Base-by-base conservation (phyloP, 768 basidiomycete species). In the Lactarius evosmus region DNA sequence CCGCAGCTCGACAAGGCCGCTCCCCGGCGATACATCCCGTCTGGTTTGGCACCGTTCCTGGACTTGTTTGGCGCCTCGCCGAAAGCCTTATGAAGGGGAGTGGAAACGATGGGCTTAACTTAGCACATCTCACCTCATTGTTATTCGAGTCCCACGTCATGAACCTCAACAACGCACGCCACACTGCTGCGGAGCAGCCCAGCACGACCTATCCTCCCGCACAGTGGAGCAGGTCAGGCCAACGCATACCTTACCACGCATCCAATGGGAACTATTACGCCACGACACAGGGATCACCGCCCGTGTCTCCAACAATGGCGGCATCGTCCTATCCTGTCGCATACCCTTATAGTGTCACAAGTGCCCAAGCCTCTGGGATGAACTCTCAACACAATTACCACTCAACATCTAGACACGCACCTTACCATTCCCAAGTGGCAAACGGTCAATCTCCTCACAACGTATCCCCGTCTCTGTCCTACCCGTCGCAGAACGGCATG, bases 81-180 rank as follows among this genome's bases (percentile, higher is more conserved):
- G 54, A 63, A 67, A 55, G 51, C 66, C 56, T 67, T 68, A 68
- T 68, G 66, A 68, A 68, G 66, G 55, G 57, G 54, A 46, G 44
- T 36, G 60, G 56, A 67, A 41, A 46, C 33, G 33, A 49, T 49
- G 36, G 46, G 3, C 33, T 56, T 44, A 58, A 58, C 62, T 38
- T 60, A 66, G 33, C 65, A 57, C 66, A 49, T 51, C 61, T 60
- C 66, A n/a, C 25, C 56, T 56, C 55, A 25, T 56, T 33, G 40
- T 46, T 41, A 32, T 36, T 17, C 58, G 33, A 58, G 25, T 62
- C 68, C 38, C 58, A 30, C 41, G 58, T 53, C 61, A 67, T 67
- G 66, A 69, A 57, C 60, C 55, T 62, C 66, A 58, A 63, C 60
- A 61, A 67, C 60, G 41, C 60, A 57, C 68, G 68, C 56, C 68